Conservation (phyloP, 768 basidiomycete genomes). For the Solioccasus polychromus region DNA sequence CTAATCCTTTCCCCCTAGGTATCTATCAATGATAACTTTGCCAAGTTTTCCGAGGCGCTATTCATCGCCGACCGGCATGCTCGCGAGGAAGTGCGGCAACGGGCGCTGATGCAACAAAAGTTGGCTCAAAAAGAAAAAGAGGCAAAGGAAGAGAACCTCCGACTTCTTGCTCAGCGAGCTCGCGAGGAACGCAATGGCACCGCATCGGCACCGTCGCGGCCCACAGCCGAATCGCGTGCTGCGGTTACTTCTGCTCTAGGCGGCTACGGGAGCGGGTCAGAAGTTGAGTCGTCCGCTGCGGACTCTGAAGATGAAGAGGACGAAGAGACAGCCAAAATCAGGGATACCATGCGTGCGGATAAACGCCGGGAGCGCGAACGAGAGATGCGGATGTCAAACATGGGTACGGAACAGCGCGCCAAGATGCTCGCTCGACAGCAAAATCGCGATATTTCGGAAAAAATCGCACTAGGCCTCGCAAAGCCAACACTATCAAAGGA, state of each 20-base stretch:
- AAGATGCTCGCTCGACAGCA: conserved; percentile 95
- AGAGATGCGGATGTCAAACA: conserved; percentile 98
- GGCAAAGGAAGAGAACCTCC: conserved; percentile 94
- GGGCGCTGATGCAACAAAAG: conserved; percentile 96
- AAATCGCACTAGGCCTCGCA: conserved; percentile 95
- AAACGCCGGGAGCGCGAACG: conserved; percentile 93
- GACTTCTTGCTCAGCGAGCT: conserved; percentile 91
- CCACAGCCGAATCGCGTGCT: conserved; percentile 63
- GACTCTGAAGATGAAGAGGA: conserved; percentile 63
- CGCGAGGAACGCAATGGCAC: conserved; percentile 90
- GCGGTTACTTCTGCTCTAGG: conserved; percentile 76
- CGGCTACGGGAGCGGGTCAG: conserved; percentile 83
- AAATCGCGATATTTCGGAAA: conserved; percentile 99
- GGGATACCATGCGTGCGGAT: conserved; percentile 89
- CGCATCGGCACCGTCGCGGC: conserved; percentile 54
- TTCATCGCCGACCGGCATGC: conserved; percentile 97
- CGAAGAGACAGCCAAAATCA: conserved; percentile 79
- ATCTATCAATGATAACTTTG: conserved; percentile 98
- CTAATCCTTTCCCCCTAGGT: conserved; percentile 48
- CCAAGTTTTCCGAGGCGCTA: conserved; percentile 95
- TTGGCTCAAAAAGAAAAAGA: conserved; percentile 96
- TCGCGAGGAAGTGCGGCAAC: conserved; percentile 95
- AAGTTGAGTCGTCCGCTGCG: conserved; percentile 42
- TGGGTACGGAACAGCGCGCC: conserved; percentile 95
- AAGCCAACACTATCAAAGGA: conserved; percentile 97